Evolutionary conservation across 169 alveolate genomes (phyloP), one percentile per base, ranked within the genome.

Genomic region (Babesia bigemina): DNA sequence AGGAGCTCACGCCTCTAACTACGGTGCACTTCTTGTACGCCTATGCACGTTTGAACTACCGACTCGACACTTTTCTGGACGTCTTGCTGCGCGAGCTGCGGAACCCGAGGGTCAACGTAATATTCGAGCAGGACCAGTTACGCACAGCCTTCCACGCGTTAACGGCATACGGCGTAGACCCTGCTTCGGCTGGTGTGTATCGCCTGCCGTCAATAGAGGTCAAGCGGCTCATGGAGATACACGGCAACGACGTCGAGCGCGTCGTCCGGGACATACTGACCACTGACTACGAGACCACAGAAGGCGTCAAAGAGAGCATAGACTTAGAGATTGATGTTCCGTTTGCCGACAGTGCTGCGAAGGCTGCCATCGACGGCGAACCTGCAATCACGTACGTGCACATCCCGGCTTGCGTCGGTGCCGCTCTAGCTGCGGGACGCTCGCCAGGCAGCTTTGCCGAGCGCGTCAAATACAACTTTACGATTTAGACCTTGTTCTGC

Each of bases 401-500:
- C 76, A 55, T 67, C 14, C 76, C 76, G 36, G 24, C 44, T 6
- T 67, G 76, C 76, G 76, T 67, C 19, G 66, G 66, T 4, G 44
- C 53, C 14, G 58, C 76, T 21, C 22, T 44, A n/a, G 65, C 55
- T 36, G 21, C 63, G 17, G 76, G 65, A 48, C 52, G 39, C 39
- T 9, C 57, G 9, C 11, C 42, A 39, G 57, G 45, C 60, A 70
- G 63, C 44, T 22, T 66, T 29, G 50, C 66, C 29, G 74, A 76
- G n/a, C 77, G 45, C 49, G 36, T 76, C 33, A 69, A 66, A 42
- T 76, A 76, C 65, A 76, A 76, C 70, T 76, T 76, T 76, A 63
- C 59, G 58, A 63, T 76, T 71, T 75, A 85, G 60, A 55, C 22
- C 70, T 75, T 59, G 59, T 62, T 33, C n/a, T 74, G 66, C 29